Evolutionary conservation across 2,329 filamentous ascomycete species (phyloP).

Genomic region (Aureobasidium pullulans): DNA sequence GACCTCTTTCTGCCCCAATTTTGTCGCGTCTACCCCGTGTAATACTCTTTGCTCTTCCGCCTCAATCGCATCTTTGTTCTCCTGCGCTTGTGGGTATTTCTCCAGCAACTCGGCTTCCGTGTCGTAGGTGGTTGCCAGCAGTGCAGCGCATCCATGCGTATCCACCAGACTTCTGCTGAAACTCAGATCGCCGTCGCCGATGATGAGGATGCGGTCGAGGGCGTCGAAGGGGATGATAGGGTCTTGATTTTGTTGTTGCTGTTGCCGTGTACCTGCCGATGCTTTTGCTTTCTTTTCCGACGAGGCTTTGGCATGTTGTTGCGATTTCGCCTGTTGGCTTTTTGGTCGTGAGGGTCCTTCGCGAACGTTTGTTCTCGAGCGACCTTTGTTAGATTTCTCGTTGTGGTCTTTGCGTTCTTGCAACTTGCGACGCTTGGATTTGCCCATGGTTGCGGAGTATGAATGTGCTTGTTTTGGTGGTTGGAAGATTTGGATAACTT

Average conservation of each 20-base stretch:
- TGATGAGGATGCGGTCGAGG: constrained; percentile 62
- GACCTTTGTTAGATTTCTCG: neutral
- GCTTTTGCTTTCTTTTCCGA: neutral
- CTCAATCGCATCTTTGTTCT: constrained; percentile 51
- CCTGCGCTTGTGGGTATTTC: constrained; percentile 61
- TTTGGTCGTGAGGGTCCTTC: constrained; percentile 1
- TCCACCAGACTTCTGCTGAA: constrained; percentile 61
- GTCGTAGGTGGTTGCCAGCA: constrained; percentile 66
- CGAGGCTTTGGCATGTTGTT: neutral
- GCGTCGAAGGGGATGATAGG: constrained; percentile 60
- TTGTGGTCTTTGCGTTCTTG: constrained; percentile 7
- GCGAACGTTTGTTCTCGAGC: neutral
- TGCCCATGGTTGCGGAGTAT: neutral
- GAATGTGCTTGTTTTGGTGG: neutral
- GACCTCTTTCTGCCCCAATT: constrained; percentile 42
- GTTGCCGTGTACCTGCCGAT: neutral
- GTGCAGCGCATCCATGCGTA: constrained; percentile 57
- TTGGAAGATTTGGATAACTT: neutral
- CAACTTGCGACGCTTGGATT: neutral
- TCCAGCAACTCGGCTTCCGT: constrained; percentile 49
- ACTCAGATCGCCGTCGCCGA: constrained; percentile 75
- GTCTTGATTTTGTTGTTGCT: constrained; percentile 21
- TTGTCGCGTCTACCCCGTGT: constrained; percentile 62
- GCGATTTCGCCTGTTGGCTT: neutral
- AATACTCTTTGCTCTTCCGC: constrained; percentile 42